Conservation (phyloP, 768 basidiomycete species). For the Lentinus brumalis region DNA sequence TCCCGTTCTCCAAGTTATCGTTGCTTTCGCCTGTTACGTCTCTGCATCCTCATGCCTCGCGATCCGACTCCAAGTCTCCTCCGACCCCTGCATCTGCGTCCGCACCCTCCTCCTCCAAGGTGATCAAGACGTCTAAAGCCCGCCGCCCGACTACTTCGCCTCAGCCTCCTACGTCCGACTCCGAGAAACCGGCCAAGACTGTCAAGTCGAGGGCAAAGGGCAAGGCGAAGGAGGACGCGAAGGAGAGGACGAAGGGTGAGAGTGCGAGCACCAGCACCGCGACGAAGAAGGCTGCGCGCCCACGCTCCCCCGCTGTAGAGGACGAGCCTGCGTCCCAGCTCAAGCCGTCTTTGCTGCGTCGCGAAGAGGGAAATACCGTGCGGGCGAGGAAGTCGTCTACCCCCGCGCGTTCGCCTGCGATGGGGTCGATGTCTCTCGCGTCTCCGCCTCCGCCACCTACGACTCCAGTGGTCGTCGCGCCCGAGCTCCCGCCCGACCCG, state of each 20-base stretch:
- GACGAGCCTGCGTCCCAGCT: constrained; percentile 1
- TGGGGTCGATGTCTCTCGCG: not conserved
- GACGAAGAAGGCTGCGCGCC: not conserved
- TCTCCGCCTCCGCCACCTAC: not conserved
- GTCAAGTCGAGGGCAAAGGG: not conserved
- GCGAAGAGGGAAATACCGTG: not conserved
- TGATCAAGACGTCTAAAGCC: not conserved
- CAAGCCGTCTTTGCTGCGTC: constrained; percentile 8
- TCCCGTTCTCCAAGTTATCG: constrained; percentile 55
- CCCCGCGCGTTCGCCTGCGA: not conserved
- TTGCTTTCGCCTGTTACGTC: constrained; percentile 39
- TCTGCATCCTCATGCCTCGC: constrained; percentile 1
- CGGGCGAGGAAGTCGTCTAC: not conserved
- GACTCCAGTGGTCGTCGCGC: not conserved
- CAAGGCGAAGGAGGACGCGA: not conserved
- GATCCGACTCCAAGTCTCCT: constrained; percentile 11
- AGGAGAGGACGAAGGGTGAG: not conserved
- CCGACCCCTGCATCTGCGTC: not conserved
- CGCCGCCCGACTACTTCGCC: not conserved
- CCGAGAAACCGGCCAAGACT: constrained; percentile 6
- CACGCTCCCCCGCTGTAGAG: constrained; percentile 3
- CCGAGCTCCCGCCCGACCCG: not conserved
- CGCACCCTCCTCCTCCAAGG: not conserved
- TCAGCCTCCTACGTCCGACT: not conserved
- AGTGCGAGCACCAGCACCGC: not conserved